phyloP scores from a whole-genome alignment of 768 basidiomycete genomes.

The Collybiopsis confluens region DNA sequence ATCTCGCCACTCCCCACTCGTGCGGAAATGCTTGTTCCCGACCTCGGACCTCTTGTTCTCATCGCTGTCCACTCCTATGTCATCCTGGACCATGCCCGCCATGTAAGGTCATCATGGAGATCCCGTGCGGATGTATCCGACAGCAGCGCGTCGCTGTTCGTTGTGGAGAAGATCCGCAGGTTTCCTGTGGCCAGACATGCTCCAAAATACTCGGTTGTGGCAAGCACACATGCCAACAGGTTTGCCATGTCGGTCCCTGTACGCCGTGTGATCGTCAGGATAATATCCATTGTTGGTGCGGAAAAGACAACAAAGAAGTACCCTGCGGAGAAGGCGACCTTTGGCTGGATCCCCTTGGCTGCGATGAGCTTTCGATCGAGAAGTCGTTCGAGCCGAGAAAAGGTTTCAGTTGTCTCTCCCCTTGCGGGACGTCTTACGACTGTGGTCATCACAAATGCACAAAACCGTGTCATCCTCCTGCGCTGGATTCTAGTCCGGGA shows the following conservation, averaged over 20 bases:
- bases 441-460: slow-evolving; percentile 76
- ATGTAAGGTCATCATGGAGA: slow-evolving; percentile 73
- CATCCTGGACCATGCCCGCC: slow-evolving; percentile 98
- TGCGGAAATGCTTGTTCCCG: slow-evolving; percentile 71
- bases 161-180: slow-evolving; percentile 43
- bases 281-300: slow-evolving; percentile 73
- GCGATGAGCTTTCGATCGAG: slow-evolving; percentile 59
- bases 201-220: slow-evolving; percentile 55
- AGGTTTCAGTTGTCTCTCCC: not conserved
- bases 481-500: slow-evolving; percentile 36
- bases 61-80: slow-evolving; percentile 80
- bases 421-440: slow-evolving; percentile 55
- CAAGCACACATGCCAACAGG: slow-evolving; percentile 61
- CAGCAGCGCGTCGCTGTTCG: slow-evolving; percentile 53
- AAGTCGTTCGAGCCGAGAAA: slow-evolving; percentile 19
- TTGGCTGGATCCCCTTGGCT: slow-evolving; percentile 37
- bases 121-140: slow-evolving; percentile 77
- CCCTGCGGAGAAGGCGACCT: slow-evolving; percentile 44
- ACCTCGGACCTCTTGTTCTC: slow-evolving; percentile 58
- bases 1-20: slow-evolving; percentile 71
- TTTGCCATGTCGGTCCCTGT: slow-evolving; percentile 81
- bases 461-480: slow-evolving; percentile 75
- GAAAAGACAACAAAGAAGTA: slow-evolving; percentile 53
- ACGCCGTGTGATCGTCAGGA: slow-evolving; percentile 55
- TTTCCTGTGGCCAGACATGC: slow-evolving; percentile 43